Percentiles rank a stretch among this genome's conserved stretches.
phyloP scores from a whole-genome alignment of 2,329 filamentous ascomycete species.

The Scedosporium dehoogii region DNA sequence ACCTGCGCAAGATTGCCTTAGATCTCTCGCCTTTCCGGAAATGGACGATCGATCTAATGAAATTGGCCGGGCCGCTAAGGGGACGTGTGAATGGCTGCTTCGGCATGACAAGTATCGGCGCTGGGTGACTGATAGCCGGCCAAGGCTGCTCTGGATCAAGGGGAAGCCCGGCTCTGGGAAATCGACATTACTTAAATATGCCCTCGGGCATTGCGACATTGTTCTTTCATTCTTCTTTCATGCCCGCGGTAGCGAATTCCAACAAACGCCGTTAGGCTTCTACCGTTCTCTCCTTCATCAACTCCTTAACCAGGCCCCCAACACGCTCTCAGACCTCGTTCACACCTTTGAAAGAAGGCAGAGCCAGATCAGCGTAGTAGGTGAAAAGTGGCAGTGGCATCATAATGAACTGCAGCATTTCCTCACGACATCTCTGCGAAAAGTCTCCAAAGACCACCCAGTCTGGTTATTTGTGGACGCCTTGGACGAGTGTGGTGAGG shows the following conservation, averaged over 20 bases:
- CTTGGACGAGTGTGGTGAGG: conserved; percentile 22
- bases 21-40: conserved; percentile 20
- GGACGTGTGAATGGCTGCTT: neutral
- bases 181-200: conserved; percentile 24
- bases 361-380: conserved; percentile 8
- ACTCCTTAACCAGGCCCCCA: conserved; percentile 16
- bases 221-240: conserved; percentile 27
- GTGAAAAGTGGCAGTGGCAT: conserved; percentile 19
- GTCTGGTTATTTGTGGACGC: conserved; percentile 24
- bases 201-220: conserved; percentile 19
- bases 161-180: conserved; percentile 31
- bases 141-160: conserved; percentile 25
- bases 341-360: conserved; percentile 9
- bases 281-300: conserved; percentile 25
- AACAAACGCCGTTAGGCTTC: conserved; percentile 23
- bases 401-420: conserved; percentile 12
- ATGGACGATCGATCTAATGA: conserved; percentile 18
- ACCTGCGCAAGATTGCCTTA: conserved; percentile 14
- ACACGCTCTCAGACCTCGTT: conserved; percentile 12
- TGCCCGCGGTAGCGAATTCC: conserved; percentile 18
- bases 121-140: conserved; percentile 12
- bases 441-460: conserved; percentile 10
- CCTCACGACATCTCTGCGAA: conserved; percentile 13
- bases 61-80: conserved; percentile 8
- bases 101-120: neutral